These are phyloP conservation scores for Pterocarpus santalinus DNA, from an alignment of 306 rosid genomes.

Conservation along the genomic window DNA sequence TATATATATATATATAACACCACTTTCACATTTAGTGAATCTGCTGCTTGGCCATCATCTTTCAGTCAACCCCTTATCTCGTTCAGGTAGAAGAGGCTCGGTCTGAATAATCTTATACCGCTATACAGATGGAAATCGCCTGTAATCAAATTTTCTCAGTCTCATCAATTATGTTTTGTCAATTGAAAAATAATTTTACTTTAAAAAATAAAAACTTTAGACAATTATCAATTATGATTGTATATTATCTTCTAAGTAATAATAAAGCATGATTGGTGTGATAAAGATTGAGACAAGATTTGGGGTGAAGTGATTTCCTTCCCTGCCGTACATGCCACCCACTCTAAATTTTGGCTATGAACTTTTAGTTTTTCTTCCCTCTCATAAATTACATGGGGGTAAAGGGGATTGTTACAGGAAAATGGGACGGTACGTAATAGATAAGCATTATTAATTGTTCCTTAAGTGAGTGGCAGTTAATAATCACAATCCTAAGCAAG, in stretches of 20 bases:
- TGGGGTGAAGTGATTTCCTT: background rate
- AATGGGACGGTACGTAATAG: conserved; percentile 5
- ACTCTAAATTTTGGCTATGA: background rate
- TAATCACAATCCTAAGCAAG: conserved; percentile 16
- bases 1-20: too few species aligned
- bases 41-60: background rate
- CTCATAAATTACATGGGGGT: background rate
- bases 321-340: background rate
- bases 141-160: too few species aligned
- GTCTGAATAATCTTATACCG: background rate
- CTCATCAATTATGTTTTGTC: too few species aligned
- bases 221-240: too few species aligned
- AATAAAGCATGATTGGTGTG: too few species aligned
- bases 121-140: too few species aligned
- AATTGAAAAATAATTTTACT: too few species aligned
- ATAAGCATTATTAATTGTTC: conserved; percentile 17
- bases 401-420: background rate
- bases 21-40: background rate
- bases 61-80: background rate
- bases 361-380: background rate
- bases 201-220: too few species aligned
- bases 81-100: background rate
- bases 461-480: conserved; percentile 22
- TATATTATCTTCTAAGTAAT: too few species aligned
- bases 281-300: background rate